Evolutionary conservation across 164 flowering plant species (phyloP).

Genomic region (Pachysandra terminalis): DNA sequence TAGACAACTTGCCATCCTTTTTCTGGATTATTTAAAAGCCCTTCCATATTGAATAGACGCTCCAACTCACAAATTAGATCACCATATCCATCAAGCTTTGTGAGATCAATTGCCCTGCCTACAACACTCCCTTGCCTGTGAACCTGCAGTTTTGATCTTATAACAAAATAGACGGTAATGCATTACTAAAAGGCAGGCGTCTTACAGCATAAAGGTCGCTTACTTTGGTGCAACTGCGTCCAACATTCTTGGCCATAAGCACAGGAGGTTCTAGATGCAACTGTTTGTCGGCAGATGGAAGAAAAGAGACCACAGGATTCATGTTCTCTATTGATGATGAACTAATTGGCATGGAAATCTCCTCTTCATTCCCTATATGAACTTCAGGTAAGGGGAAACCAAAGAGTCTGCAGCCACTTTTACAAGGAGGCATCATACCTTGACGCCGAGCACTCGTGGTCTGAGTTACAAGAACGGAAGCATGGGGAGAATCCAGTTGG

Average conservation of each 20-base stretch:
- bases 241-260: slow-evolving; percentile 24
- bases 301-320: slow-evolving; percentile 24
- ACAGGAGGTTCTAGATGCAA: slow-evolving; percentile 31
- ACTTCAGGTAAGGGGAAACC: slow-evolving; percentile 72
- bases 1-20: slow-evolving; percentile 33
- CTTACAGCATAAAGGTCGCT: slow-evolving; percentile 32
- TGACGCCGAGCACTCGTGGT: slow-evolving; percentile 21
- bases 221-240: slow-evolving; percentile 49
- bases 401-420: slow-evolving; percentile 73
- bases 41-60: slow-evolving; percentile 29
- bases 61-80: slow-evolving; percentile 30
- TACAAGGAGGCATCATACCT: slow-evolving; percentile 28
- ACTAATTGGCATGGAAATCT: slow-evolving; percentile 15
- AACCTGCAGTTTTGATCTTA: slow-evolving; percentile 21
- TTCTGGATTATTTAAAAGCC: slow-evolving; percentile 23
- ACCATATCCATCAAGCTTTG: slow-evolving; percentile 31
- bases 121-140: slow-evolving; percentile 28
- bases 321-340: slow-evolving; percentile 20
- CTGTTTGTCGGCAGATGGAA: slow-evolving; percentile 31
- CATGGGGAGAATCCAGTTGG: slow-evolving; percentile 19
- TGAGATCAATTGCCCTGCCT: slow-evolving; percentile 28
- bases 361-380: slow-evolving; percentile 21
- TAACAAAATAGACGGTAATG: slow-evolving; percentile 24
- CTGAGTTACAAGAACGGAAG: slow-evolving; percentile 15
- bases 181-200: slow-evolving; percentile 32